These are phyloP conservation scores for Epichloe brachyelytri DNA, from an alignment of 2,329 filamentous ascomycete genomes.

Conservation along the genomic window DNA sequence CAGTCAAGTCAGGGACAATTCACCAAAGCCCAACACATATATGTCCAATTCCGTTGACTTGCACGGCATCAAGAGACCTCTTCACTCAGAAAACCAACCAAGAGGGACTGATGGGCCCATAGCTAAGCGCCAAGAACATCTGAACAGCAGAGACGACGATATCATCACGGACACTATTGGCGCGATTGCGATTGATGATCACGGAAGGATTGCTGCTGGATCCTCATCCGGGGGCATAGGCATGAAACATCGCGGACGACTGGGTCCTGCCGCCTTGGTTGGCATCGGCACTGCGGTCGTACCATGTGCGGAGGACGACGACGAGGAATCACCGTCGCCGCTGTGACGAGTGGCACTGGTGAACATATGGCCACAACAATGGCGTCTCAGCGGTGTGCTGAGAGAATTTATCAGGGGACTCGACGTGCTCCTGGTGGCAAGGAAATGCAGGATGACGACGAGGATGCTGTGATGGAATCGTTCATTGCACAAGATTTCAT, in stretches of 20 bases:
- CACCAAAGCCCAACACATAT: neutral
- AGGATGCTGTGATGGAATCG: slow-evolving; percentile 58
- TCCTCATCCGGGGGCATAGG: slow-evolving; percentile 96
- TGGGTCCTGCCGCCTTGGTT: slow-evolving; percentile 85
- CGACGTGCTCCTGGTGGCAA: slow-evolving; percentile 46
- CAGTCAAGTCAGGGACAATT: neutral
- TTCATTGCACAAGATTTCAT: slow-evolving; percentile 89
- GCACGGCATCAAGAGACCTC: slow-evolving; percentile 23
- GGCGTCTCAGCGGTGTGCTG: slow-evolving; percentile 76
- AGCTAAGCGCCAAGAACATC: slow-evolving; percentile 10
- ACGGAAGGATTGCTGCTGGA: slow-evolving; percentile 80
- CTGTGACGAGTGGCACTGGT: slow-evolving; percentile 86
- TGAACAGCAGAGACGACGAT: slow-evolving; percentile 33
- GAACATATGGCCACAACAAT: slow-evolving; percentile 97
- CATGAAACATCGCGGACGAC: slow-evolving; percentile 89
- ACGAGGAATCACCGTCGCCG: slow-evolving; percentile 59
- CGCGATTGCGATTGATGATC: slow-evolving; percentile 79
- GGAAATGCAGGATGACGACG: slow-evolving; percentile 57
- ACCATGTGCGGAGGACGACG: slow-evolving; percentile 59
- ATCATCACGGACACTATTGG: slow-evolving; percentile 86
- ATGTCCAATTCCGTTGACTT: neutral
- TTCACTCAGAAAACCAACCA: slow-evolving; percentile 1
- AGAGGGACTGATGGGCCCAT: slow-evolving; percentile 2
- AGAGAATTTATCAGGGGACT: slow-evolving; percentile 64
- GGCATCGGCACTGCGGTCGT: slow-evolving; percentile 84